A percentile compares a stretch with the other conserved stretches of the same genome.
Evolutionary conservation across 1,139 yeast species (phyloP).

Genomic region (Yamadazyma siamensis): DNA sequence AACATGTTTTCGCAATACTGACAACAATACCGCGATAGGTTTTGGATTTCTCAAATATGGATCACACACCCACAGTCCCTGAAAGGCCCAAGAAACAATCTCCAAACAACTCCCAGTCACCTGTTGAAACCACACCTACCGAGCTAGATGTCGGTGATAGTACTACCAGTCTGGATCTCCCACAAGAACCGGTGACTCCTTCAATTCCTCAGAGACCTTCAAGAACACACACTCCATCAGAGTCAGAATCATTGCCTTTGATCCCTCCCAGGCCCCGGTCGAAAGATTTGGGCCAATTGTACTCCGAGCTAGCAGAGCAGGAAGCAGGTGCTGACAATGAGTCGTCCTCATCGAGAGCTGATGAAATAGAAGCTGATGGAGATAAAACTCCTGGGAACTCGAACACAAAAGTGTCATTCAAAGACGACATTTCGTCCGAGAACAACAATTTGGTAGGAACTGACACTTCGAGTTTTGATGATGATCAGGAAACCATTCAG

Average conservation of each 20-base stretch:
- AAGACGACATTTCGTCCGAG: conserved; percentile 22
- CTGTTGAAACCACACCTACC: too few relatives aligned
- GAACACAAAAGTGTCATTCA: conserved; percentile 28
- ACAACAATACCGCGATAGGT: too few relatives aligned
- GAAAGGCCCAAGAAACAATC: too few relatives aligned
- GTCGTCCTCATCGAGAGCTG: background rate
- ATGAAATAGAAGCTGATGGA: conserved; percentile 20
- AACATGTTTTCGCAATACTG: too few relatives aligned
- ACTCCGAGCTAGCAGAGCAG: conserved; percentile 1
- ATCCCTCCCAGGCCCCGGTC: conserved; percentile 10
- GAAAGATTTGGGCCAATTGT: conserved; percentile 2
- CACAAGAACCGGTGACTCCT: too few relatives aligned
- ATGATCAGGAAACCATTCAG: conserved; percentile 35
- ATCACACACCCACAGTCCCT: too few relatives aligned
- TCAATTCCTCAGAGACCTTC: too few relatives aligned
- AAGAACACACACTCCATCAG: background rate
- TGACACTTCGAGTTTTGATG: conserved; percentile 26
- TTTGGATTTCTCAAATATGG: too few relatives aligned
- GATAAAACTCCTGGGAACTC: conserved; percentile 37
- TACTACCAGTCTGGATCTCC: too few relatives aligned
- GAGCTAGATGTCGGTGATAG: too few relatives aligned
- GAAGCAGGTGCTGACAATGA: conserved; percentile 2
- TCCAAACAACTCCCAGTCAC: too few relatives aligned
- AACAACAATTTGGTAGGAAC: conserved; percentile 15
- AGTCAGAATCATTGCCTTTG: conserved; percentile 6